Percentiles rank a stretch among this genome's conserved stretches.
These are phyloP conservation scores for Pseudomicrostroma phylloplanum DNA, from an alignment of 1,284 basidiomycete genomes.

Conservation along the genomic window DNA sequence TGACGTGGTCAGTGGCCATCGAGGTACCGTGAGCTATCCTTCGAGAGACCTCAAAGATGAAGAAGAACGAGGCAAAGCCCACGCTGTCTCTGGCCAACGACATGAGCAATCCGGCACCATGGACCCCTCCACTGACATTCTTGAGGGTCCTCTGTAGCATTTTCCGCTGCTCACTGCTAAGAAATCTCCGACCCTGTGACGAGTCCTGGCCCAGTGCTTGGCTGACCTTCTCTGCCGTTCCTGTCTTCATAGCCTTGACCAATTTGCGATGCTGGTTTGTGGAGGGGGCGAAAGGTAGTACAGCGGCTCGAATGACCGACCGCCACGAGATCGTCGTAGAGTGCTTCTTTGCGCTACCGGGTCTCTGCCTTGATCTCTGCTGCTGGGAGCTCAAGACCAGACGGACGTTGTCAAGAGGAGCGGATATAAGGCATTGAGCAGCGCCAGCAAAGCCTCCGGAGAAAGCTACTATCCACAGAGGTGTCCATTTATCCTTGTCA, in stretches of 20 bases:
- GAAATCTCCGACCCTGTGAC: not conserved
- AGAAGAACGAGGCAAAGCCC: conserved; percentile 51
- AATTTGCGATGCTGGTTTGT: conserved; percentile 20
- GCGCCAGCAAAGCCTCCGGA: conserved; percentile 51
- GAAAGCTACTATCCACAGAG: conserved; percentile 35
- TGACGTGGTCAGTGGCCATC: conserved; percentile 36
- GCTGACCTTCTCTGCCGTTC: not conserved
- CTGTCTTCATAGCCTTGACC: conserved; percentile 21
- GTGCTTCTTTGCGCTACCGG: not conserved
- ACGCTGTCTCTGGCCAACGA: conserved; percentile 49
- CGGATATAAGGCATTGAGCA: conserved; percentile 52
- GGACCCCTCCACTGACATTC: conserved; percentile 37
- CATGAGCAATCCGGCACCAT: conserved; percentile 46
- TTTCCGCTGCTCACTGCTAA: conserved; percentile 24
- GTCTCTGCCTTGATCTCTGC: conserved; percentile 2
- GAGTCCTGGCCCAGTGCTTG: not conserved
- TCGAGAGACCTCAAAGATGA: conserved; percentile 51
- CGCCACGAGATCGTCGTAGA: conserved; percentile 39
- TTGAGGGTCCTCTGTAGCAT: conserved; percentile 41
- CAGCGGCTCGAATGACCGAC: conserved; percentile 39
- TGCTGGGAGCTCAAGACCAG: conserved; percentile 37
- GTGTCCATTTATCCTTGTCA: conserved; percentile 22
- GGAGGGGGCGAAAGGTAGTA: conserved; percentile 44
- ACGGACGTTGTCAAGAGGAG: conserved; percentile 53
- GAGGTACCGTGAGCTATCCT: conserved; percentile 42